Conservation (phyloP, 2,329 filamentous ascomycete species). For the Knoxdaviesia proteae region DNA sequence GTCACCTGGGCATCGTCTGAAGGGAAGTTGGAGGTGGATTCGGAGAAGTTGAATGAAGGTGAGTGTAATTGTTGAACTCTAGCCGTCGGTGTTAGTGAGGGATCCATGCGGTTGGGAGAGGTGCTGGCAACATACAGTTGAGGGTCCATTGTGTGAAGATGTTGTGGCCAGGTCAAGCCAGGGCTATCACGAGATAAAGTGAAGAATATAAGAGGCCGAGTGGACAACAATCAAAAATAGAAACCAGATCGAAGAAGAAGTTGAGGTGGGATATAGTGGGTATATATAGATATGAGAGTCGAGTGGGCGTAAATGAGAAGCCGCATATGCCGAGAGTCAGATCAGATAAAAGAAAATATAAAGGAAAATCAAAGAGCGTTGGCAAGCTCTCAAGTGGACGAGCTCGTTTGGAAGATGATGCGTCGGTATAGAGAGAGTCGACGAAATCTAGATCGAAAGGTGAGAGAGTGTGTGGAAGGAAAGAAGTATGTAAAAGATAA, state of each 20-base stretch:
- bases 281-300: background rate
- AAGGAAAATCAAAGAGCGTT: too few species aligned
- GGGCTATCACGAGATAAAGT: too few species aligned
- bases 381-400: too few species aligned
- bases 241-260: background rate
- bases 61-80: background rate
- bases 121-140: too few species aligned
- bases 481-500: background rate
- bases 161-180: too few species aligned
- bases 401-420: constrained; percentile 18
- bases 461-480: background rate
- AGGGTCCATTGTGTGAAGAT: too few species aligned
- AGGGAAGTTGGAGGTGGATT: background rate
- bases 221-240: background rate
- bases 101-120: too few species aligned
- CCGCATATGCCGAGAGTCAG: background rate
- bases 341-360: constrained; percentile 10
- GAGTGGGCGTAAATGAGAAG: background rate
- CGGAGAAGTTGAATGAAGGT: background rate
- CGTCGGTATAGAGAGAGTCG: constrained; percentile 8
- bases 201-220: background rate
- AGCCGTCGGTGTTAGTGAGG: too few species aligned
- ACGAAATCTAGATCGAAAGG: background rate
- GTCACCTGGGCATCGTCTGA: background rate
- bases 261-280: background rate